phyloP scores from a whole-genome alignment of 148 eudicot genomes.

The Euryodendron excelsum region DNA sequence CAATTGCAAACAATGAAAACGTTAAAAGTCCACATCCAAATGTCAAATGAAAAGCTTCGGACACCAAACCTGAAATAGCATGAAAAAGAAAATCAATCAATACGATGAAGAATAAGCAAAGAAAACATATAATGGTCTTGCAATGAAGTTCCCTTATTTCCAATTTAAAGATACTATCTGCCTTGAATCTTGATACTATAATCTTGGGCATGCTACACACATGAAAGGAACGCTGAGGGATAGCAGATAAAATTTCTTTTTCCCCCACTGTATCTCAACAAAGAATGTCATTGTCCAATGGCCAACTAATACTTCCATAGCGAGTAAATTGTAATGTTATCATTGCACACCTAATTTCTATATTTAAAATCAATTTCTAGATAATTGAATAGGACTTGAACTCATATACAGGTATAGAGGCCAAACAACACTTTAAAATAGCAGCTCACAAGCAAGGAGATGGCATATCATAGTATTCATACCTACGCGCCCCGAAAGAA shows the following conservation, averaged over 20 bases:
- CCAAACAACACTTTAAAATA: background rate
- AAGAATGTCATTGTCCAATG: background rate
- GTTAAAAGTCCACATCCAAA: constrained; percentile 98
- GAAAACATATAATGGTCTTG: background rate
- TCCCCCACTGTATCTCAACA: background rate
- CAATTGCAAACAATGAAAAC: constrained; percentile 92
- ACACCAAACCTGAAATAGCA: constrained; percentile 68
- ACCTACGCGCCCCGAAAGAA: constrained; percentile 87
- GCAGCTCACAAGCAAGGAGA: background rate
- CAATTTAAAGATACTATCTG: background rate
- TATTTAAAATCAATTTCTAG: background rate
- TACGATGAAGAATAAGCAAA: too few relatives aligned
- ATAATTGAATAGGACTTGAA: too few relatives aligned
- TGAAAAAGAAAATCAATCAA: background rate
- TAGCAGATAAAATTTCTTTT: too few relatives aligned
- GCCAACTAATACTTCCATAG: background rate
- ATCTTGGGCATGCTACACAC: background rate
- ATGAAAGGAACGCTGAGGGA: too few relatives aligned
- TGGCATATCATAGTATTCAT: background rate
- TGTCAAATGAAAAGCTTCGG: constrained; percentile 96
- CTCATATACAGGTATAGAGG: too few relatives aligned
- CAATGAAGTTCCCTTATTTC: background rate
- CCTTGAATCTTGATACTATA: too few relatives aligned
- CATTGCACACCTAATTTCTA: background rate
- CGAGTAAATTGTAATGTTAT: background rate